Conservation (phyloP, 306 rosid species). For the Chamaecrista fasciculata region DNA sequence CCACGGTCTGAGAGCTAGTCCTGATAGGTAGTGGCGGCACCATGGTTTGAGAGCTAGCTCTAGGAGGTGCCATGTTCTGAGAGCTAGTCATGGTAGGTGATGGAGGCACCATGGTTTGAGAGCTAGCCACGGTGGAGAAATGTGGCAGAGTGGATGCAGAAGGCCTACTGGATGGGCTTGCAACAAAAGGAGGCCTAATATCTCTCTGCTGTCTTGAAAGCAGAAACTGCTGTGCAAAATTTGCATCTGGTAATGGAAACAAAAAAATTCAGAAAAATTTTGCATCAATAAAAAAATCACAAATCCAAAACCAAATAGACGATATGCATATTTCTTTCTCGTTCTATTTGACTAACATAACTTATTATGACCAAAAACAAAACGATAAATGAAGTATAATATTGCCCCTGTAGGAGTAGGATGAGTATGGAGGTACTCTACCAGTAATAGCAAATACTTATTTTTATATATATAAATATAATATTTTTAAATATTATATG, state of each 20-base stretch:
- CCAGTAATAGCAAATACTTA: too few relatives aligned
- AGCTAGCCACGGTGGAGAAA: slow-evolving; percentile 1
- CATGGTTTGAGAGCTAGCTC: background rate
- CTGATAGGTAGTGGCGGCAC: background rate
- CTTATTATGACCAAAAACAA: background rate
- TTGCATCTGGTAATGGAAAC: slow-evolving; percentile 44
- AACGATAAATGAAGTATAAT: background rate
- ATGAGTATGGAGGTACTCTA: too few relatives aligned
- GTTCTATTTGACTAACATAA: background rate
- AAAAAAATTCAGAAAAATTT: slow-evolving; percentile 8
- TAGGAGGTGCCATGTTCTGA: too few relatives aligned
- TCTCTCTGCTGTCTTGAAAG: slow-evolving; percentile 38
- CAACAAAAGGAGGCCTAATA: slow-evolving; percentile 30
- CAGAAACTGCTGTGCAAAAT: slow-evolving; percentile 38
- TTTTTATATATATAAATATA: too few relatives aligned
- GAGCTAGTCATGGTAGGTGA: too few relatives aligned
- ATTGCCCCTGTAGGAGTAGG: slow-evolving; percentile 1
- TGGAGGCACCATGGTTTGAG: slow-evolving; percentile 32
- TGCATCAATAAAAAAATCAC: background rate
- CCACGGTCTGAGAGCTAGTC: background rate
- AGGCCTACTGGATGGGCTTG: slow-evolving; percentile 34
- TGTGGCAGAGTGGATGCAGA: slow-evolving; percentile 34
- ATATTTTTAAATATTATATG: too few relatives aligned
- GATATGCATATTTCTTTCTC: background rate
- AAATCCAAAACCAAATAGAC: background rate